These are phyloP conservation scores for Myrica gale DNA, from an alignment of 306 rosid species.

Conservation along the genomic window DNA sequence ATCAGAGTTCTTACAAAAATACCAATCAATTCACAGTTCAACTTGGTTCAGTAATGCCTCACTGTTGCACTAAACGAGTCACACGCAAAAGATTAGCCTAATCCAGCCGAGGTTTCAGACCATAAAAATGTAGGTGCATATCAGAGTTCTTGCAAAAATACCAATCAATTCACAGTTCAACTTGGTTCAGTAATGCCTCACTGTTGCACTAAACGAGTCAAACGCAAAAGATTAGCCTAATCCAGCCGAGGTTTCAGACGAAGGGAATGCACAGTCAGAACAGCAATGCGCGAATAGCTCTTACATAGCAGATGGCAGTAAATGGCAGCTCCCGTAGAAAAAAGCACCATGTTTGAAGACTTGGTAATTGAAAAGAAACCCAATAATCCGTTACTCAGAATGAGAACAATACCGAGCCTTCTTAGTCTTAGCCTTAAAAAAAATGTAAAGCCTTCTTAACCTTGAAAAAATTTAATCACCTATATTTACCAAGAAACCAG, in stretches of 20 bases:
- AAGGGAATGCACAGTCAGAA: background rate
- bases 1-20: background rate
- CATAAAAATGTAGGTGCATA: background rate
- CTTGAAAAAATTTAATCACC: background rate
- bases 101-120: background rate
- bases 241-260: background rate
- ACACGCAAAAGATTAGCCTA: background rate
- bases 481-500: background rate
- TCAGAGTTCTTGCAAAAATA: background rate
- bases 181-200: background rate
- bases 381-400: background rate
- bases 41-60: background rate
- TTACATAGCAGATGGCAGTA: background rate
- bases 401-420: background rate
- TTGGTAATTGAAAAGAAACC: background rate
- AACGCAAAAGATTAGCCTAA: background rate
- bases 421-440: too few species aligned
- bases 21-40: slow-evolving; percentile 3
- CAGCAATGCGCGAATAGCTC: background rate
- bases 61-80: background rate
- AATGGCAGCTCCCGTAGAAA: background rate
- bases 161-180: slow-evolving; percentile 2
- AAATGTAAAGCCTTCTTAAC: background rate
- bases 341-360: background rate
- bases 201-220: background rate